These are phyloP conservation scores for Hymenoscyphus scutula DNA, from an alignment of 2,329 filamentous ascomycete genomes.

Conservation along the genomic window DNA sequence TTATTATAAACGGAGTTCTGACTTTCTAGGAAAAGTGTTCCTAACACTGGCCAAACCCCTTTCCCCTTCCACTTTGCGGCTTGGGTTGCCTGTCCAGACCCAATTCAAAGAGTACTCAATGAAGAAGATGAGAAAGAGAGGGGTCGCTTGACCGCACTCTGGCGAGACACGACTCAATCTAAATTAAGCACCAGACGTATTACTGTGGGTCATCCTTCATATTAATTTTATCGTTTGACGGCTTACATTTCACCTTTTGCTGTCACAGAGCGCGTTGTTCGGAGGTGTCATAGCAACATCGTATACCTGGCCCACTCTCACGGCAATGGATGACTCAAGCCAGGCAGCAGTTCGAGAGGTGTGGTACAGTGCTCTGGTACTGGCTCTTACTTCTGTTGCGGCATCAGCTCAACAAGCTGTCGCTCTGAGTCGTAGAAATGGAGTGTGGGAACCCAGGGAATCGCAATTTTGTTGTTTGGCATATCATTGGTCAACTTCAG, in stretches of 20 bases:
- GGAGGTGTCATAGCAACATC: background rate
- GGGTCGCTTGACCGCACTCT: background rate
- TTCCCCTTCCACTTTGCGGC: background rate
- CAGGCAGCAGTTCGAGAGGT: background rate
- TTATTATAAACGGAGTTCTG: too few species aligned
- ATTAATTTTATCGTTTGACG: too few species aligned
- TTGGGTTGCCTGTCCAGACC: background rate
- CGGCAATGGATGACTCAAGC: background rate
- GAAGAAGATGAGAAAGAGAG: background rate
- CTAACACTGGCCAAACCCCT: background rate
- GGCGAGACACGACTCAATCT: background rate
- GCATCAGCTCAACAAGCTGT: background rate
- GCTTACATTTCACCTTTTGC: background rate
- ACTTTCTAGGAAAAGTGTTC: background rate
- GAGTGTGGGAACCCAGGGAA: background rate
- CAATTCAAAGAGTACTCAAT: background rate
- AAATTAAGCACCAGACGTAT: background rate
- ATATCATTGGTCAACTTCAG: background rate
- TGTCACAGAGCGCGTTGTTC: background rate
- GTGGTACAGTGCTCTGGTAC: background rate
- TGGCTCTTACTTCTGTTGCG: background rate
- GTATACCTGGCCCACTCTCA: background rate
- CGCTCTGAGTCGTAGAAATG: background rate
- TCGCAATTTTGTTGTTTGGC: background rate
- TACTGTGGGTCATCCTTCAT: background rate